phyloP scores from a whole-genome alignment of 169 alveolate species.

The Cystoisospora suis region DNA sequence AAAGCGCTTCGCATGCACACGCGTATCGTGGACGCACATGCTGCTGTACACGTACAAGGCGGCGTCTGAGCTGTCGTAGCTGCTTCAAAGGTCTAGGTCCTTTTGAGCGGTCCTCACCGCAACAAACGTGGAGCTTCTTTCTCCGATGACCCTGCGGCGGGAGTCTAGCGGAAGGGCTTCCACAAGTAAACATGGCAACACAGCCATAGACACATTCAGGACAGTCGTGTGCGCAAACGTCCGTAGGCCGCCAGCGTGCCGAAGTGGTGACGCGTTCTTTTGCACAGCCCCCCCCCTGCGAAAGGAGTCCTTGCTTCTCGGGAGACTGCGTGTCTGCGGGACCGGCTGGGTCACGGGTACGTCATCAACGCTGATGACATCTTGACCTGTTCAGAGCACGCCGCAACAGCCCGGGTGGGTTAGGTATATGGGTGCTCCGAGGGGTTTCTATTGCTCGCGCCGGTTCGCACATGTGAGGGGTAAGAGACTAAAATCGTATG shows the following conservation, averaged over 20 bases:
- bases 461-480: too few relatives aligned
- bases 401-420: neutral
- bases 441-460: too few relatives aligned
- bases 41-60: too few relatives aligned
- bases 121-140: neutral
- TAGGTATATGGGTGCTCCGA: too few relatives aligned
- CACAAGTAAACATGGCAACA: neutral
- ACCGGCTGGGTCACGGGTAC: neutral
- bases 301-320: neutral
- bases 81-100: too few relatives aligned
- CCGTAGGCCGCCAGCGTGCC: neutral
- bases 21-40: too few relatives aligned
- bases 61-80: too few relatives aligned
- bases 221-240: neutral
- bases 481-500: too few relatives aligned
- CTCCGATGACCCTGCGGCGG: neutral
- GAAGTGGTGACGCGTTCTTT: neutral
- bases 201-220: neutral
- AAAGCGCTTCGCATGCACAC: too few relatives aligned
- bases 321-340: too few relatives aligned
- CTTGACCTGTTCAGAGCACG: neutral
- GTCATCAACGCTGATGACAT: neutral
- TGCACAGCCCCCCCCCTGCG: neutral
- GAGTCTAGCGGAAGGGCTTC: conserved; percentile 5
- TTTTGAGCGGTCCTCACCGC: neutral